phyloP scores from a whole-genome alignment of 768 basidiomycete species.

The Astraeus odoratus region DNA sequence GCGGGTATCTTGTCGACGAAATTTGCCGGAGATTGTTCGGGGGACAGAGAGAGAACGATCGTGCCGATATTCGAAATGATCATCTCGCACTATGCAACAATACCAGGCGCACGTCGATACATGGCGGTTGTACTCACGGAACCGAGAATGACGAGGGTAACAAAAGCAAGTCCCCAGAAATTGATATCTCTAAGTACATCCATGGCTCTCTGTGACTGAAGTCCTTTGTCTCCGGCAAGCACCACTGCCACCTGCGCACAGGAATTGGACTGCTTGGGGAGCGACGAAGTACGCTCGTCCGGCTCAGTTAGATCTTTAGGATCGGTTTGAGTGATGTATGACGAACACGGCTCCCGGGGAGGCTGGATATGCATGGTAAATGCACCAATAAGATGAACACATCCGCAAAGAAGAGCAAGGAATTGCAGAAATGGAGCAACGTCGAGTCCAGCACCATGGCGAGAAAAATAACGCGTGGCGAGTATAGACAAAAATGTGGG shows the following conservation, averaged over 20 bases:
- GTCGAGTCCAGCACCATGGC: constrained; percentile 35
- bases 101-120: neutral
- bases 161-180: constrained; percentile 58
- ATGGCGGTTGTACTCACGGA: constrained; percentile 41
- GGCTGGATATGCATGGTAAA: constrained; percentile 31
- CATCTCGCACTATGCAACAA: too few species aligned
- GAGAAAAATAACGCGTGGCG: constrained; percentile 56
- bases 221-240: constrained; percentile 18
- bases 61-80: too few species aligned
- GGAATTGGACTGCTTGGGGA: constrained; percentile 19
- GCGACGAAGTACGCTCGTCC: constrained; percentile 26
- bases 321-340: neutral
- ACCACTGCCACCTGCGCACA: constrained; percentile 13
- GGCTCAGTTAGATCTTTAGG: constrained; percentile 9
- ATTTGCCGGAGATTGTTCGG: too few species aligned
- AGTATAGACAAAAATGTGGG: constrained; percentile 65
- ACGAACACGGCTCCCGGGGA: neutral
- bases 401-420: constrained; percentile 47
- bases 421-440: constrained; percentile 49
- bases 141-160: constrained; percentile 53
- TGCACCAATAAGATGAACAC: constrained; percentile 49
- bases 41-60: too few species aligned
- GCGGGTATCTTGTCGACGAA: too few species aligned
- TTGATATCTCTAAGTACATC: constrained; percentile 46
- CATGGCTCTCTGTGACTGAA: constrained; percentile 21